Conservation (phyloP, 768 basidiomycete species). For the Porphyrellus cyaneotinctus region DNA sequence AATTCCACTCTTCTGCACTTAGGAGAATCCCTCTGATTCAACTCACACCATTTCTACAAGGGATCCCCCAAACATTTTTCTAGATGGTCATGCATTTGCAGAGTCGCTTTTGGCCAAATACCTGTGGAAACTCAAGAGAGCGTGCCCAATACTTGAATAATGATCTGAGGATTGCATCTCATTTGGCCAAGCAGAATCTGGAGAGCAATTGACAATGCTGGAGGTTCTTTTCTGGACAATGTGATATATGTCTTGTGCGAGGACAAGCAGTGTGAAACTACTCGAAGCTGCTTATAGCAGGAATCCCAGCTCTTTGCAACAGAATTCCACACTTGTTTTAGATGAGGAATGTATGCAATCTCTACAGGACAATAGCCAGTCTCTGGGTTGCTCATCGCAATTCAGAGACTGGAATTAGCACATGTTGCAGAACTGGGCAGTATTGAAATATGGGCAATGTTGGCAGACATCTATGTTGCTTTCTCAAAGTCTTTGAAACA, state of each 20-base stretch:
- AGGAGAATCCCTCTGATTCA: conserved; percentile 52
- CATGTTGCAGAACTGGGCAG: conserved; percentile 49
- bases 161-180: conserved; percentile 58
- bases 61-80: conserved; percentile 56
- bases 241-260: conserved; percentile 68
- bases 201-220: conserved; percentile 75
- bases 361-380: conserved; percentile 61
- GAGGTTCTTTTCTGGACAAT: conserved; percentile 89
- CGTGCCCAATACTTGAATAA: conserved; percentile 42
- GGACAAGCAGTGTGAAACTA: conserved; percentile 53
- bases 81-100: conserved; percentile 62
- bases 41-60: conserved; percentile 51
- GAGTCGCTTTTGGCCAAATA: conserved; percentile 59
- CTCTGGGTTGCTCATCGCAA: conserved; percentile 75
- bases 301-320: conserved; percentile 60
- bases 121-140: conserved; percentile 44
- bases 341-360: conserved; percentile 71
- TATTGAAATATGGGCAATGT: conserved; percentile 51
- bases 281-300: conserved; percentile 63
- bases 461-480: conserved; percentile 52
- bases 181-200: conserved; percentile 71
- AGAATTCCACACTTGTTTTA: conserved; percentile 58
- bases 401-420: conserved; percentile 81
- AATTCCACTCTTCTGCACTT: conserved; percentile 73
- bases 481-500: conserved; percentile 59